A percentile compares a stretch with the other conserved stretches of the same genome.
phyloP scores from a whole-genome alignment of 441 rosid genomes.

The Isatis lusitanica region DNA sequence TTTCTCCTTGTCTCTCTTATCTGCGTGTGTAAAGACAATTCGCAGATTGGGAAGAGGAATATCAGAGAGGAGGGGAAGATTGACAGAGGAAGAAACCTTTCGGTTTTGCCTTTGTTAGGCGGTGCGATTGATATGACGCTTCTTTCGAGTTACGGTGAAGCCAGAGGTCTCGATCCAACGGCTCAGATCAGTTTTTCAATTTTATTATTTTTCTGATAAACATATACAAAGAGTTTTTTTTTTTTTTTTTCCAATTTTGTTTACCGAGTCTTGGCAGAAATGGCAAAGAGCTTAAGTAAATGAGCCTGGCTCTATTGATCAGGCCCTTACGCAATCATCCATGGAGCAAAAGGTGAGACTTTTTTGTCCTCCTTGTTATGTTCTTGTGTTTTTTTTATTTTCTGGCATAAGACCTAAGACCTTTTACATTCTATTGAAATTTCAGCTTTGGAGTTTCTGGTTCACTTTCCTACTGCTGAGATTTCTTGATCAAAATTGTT shows the following conservation, averaged over 20 bases:
- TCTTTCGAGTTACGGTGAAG: constrained; percentile 14
- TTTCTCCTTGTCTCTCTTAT: not conserved
- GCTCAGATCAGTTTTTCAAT: not conserved
- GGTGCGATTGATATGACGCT: constrained; percentile 17
- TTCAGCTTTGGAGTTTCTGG: no score
- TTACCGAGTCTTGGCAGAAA: no score
- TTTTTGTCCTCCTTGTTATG: no score
- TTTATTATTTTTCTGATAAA: not conserved
- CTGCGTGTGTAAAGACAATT: not conserved
- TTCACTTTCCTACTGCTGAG: no score
- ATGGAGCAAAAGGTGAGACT: not conserved
- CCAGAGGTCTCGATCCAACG: constrained; percentile 26
- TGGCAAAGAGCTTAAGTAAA: constrained; percentile 30
- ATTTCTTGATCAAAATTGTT: no score
- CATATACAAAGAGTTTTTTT: not conserved
- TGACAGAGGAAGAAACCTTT: constrained; percentile 28
- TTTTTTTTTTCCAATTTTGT: not conserved
- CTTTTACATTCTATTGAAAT: no score
- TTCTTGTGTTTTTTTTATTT: no score
- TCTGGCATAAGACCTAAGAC: no score
- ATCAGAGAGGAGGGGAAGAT: constrained; percentile 5
- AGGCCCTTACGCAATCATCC: constrained; percentile 48
- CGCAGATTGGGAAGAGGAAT: constrained; percentile 13
- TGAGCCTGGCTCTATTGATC: constrained; percentile 48
- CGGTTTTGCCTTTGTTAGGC: constrained; percentile 12